Percentiles rank a stretch among this genome's conserved stretches.
These are phyloP conservation scores for Taphrina confusa DNA, from an alignment of 1,139 yeast species.

Conservation along the genomic window DNA sequence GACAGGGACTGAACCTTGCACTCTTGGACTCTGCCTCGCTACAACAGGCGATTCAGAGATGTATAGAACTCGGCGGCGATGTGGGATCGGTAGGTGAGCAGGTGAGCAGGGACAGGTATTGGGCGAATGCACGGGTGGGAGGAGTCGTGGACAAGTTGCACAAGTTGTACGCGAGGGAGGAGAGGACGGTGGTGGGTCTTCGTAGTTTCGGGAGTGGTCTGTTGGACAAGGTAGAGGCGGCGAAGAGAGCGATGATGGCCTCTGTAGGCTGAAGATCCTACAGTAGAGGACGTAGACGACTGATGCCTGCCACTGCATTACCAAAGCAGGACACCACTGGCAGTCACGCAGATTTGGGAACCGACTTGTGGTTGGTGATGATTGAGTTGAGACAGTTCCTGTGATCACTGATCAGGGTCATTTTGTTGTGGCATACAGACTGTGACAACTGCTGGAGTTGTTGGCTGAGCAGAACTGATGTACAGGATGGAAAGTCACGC, in stretches of 20 bases:
- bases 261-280: conserved; percentile 24
- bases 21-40: conserved; percentile 83
- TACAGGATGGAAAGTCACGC: too few relatives aligned
- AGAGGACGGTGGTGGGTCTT: conserved; percentile 68
- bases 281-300: too few relatives aligned
- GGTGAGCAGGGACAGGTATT: conserved; percentile 78
- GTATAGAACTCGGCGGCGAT: conserved; percentile 77
- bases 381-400: too few relatives aligned
- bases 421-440: too few relatives aligned
- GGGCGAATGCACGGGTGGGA: conserved; percentile 71
- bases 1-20: conserved; percentile 99
- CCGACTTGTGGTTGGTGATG: too few relatives aligned
- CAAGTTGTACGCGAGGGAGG: conserved; percentile 77
- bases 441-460: too few relatives aligned
- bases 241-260: conserved; percentile 29
- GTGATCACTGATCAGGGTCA: too few relatives aligned
- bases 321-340: too few relatives aligned
- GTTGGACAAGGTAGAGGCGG: conserved; percentile 55
- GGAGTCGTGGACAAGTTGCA: conserved; percentile 93
- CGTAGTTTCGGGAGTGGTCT: conserved; percentile 75
- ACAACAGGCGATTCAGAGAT: conserved; percentile 67
- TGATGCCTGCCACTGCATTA: too few relatives aligned
- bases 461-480: too few relatives aligned
- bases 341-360: too few relatives aligned
- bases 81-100: conserved; percentile 69